These are phyloP conservation scores for Amphirosellinia nigrospora DNA, from an alignment of 495 filamentous ascomycete species.

Conservation along the genomic window DNA sequence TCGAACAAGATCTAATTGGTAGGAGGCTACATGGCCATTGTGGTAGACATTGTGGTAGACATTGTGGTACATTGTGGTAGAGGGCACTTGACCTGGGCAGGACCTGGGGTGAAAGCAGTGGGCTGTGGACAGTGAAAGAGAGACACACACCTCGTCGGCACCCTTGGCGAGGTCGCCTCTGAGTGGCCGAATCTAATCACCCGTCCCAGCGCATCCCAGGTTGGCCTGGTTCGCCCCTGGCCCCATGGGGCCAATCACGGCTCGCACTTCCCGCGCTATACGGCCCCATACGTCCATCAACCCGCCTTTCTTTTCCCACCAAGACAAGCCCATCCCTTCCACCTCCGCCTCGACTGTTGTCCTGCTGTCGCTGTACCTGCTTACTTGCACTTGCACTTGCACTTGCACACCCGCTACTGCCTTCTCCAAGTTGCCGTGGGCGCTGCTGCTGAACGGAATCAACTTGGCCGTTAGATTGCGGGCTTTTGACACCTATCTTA, in stretches of 20 bases:
- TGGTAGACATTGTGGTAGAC: no score
- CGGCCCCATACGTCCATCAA: conserved; percentile 13
- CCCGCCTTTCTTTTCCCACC: conserved; percentile 28
- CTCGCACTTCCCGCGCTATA: not conserved
- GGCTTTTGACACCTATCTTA: not conserved
- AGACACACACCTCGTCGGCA: conserved; percentile 1
- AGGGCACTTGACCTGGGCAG: conserved; percentile 9
- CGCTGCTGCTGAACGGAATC: conserved; percentile 4
- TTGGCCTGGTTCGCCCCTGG: conserved; percentile 24
- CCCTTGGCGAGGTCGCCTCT: conserved; percentile 18
- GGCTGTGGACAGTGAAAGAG: not conserved
- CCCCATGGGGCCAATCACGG: conserved; percentile 15
- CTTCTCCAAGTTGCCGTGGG: not conserved
- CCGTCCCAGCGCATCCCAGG: conserved; percentile 21
- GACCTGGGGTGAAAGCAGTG: conserved; percentile 1
- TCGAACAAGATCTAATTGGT: not conserved
- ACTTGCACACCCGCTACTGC: not conserved
- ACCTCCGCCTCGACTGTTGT: conserved; percentile 19
- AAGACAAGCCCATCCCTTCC: conserved; percentile 21
- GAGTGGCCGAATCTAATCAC: conserved; percentile 26
- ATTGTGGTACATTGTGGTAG: not conserved
- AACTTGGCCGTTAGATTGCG: not conserved
- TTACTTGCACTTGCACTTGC: conserved; percentile 5
- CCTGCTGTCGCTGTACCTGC: conserved; percentile 12
- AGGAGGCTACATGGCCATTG: no score